Evolutionary conservation across 1,284 basidiomycete genomes (phyloP).

Genomic region (Ustilago sp.): DNA sequence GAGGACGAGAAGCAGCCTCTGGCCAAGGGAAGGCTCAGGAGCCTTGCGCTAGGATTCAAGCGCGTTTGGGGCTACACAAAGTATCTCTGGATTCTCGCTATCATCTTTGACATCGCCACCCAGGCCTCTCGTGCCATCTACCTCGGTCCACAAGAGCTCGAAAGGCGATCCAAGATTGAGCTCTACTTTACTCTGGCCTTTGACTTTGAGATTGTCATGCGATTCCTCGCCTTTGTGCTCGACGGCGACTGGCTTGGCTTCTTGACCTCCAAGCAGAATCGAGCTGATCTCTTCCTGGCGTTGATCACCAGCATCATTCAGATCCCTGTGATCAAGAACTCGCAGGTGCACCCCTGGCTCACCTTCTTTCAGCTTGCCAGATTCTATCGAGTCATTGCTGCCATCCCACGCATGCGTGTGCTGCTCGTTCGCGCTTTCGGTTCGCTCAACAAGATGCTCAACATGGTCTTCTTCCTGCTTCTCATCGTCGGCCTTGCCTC

Average conservation of each 20-base stretch:
- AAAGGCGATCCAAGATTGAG: constrained; percentile 75
- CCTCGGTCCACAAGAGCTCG: constrained; percentile 30
- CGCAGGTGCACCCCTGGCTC: constrained; percentile 85
- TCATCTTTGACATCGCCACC: constrained; percentile 74
- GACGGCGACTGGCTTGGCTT: constrained; percentile 87
- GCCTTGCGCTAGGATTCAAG: constrained; percentile 61
- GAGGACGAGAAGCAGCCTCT: constrained; percentile 24
- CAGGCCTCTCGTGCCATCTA: constrained; percentile 80
- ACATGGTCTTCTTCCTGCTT: constrained; percentile 93
- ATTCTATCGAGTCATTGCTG: constrained; percentile 93
- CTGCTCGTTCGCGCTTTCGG: constrained; percentile 80
- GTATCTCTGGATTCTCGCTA: constrained; percentile 74
- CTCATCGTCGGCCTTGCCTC: constrained; percentile 89
- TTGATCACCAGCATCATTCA: constrained; percentile 84
- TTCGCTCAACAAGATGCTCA: constrained; percentile 88
- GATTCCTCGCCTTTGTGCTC: constrained; percentile 75
- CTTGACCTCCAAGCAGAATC: constrained; percentile 78
- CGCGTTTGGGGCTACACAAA: constrained; percentile 63
- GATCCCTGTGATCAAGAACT: constrained; percentile 79
- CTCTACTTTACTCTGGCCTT: constrained; percentile 85
- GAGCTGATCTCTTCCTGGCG: constrained; percentile 84
- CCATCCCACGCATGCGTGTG: constrained; percentile 80
- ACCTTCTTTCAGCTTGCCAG: constrained; percentile 87
- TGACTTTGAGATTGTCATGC: constrained; percentile 86
- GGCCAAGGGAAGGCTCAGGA: constrained; percentile 34